phyloP scores from a whole-genome alignment of 2,329 filamentous ascomycete genomes.

The Polychaeton citri region DNA sequence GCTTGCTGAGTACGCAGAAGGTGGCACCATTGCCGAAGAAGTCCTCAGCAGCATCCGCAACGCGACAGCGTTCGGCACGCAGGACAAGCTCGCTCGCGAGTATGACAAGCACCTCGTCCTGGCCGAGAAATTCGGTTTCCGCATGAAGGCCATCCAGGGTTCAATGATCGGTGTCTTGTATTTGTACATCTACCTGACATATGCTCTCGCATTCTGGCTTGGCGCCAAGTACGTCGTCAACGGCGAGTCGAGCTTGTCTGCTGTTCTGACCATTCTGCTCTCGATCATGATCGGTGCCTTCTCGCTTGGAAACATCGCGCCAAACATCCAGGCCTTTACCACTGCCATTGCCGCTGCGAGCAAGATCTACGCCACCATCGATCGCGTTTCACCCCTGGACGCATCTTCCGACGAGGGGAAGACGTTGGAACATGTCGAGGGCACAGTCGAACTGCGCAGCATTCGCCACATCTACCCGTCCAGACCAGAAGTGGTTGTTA shows the following conservation, averaged over 20 bases:
- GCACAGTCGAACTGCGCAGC: slow-evolving; percentile 65
- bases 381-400: slow-evolving; percentile 73
- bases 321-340: slow-evolving; percentile 76
- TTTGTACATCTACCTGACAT: slow-evolving; percentile 72
- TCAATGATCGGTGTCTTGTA: slow-evolving; percentile 78
- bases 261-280: slow-evolving; percentile 75
- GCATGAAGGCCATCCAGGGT: slow-evolving; percentile 58
- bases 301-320: slow-evolving; percentile 73
- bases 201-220: slow-evolving; percentile 80
- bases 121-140: slow-evolving; percentile 65
- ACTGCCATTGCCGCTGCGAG: slow-evolving; percentile 69
- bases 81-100: slow-evolving; percentile 76
- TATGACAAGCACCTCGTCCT: slow-evolving; percentile 64
- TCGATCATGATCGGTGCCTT: slow-evolving; percentile 88
- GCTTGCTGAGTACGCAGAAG: slow-evolving; percentile 65
- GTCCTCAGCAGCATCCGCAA: slow-evolving; percentile 90
- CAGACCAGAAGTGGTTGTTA: slow-evolving; percentile 75
- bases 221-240: slow-evolving; percentile 61
- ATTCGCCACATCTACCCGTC: slow-evolving; percentile 93
- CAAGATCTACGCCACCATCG: slow-evolving; percentile 92
- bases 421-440: slow-evolving; percentile 58
- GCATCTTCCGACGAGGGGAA: slow-evolving; percentile 57
- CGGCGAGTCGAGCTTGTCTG: slow-evolving; percentile 51
- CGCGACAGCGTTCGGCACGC: slow-evolving; percentile 82
- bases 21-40: slow-evolving; percentile 83